These are phyloP conservation scores for Tylopilus intermedius DNA, from an alignment of 768 basidiomycete species.

Conservation along the genomic window DNA sequence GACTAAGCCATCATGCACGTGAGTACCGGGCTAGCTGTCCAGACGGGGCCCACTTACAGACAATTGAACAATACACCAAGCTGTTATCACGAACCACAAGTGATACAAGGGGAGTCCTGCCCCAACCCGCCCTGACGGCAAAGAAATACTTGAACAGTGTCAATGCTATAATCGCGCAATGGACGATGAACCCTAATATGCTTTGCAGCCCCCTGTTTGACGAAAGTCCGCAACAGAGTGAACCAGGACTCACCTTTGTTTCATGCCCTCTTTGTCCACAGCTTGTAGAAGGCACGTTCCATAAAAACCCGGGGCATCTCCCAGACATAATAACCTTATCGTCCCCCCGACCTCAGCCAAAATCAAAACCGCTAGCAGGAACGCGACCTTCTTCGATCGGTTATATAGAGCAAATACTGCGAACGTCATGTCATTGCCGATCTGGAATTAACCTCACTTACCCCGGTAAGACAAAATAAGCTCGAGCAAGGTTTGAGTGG, in stretches of 20 bases:
- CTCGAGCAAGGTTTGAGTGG: slow-evolving; percentile 11
- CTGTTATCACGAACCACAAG: slow-evolving; percentile 17
- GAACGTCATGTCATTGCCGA: not conserved
- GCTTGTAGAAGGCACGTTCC: slow-evolving; percentile 8
- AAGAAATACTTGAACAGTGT: slow-evolving; percentile 19
- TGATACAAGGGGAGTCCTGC: slow-evolving; percentile 17
- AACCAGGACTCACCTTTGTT: slow-evolving; percentile 10
- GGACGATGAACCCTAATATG: slow-evolving; percentile 10
- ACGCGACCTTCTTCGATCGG: slow-evolving; percentile 8
- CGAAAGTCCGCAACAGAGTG: not conserved
- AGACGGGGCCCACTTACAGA: slow-evolving; percentile 8
- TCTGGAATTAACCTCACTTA: slow-evolving; percentile 3
- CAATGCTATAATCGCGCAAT: slow-evolving; percentile 14
- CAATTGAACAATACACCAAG: slow-evolving; percentile 2
- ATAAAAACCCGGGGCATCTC: not conserved
- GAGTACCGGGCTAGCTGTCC: not conserved
- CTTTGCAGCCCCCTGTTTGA: not conserved
- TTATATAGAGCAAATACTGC: slow-evolving; percentile 18
- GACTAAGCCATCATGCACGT: not conserved
- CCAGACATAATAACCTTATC: slow-evolving; percentile 1
- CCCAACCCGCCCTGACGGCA: slow-evolving; percentile 10
- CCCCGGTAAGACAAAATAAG: slow-evolving; percentile 13
- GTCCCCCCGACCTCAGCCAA: slow-evolving; percentile 1
- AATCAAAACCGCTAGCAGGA: slow-evolving; percentile 7
- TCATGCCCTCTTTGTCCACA: not conserved